Evolutionary conservation across 2,329 filamentous ascomycete genomes (phyloP).

Genomic region (Aspergillus sp.): DNA sequence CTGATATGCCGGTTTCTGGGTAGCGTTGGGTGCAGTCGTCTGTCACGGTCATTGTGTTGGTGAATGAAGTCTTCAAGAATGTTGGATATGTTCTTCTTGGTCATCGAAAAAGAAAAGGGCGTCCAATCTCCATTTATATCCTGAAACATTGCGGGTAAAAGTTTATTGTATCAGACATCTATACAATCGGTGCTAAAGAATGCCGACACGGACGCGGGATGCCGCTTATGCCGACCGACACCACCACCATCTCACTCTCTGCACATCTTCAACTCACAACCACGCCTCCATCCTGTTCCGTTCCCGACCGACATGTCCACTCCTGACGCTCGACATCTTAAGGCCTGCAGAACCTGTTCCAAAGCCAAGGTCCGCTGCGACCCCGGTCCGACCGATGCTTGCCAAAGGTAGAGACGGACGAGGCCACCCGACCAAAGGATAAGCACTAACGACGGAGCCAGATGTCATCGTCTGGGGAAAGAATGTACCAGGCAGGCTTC

Average conservation of each 20-base stretch:
- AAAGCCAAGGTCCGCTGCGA: conserved; percentile 8
- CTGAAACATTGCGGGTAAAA: not conserved
- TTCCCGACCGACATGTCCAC: not conserved
- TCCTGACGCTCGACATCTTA: not conserved
- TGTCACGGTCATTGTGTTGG: not conserved
- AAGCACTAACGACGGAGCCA: conserved; percentile 7
- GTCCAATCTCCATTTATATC: not conserved
- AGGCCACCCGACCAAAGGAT: not conserved
- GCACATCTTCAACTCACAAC: not conserved
- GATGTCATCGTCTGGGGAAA: conserved; percentile 31
- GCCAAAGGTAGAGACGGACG: not conserved
- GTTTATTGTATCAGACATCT: not conserved
- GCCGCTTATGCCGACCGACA: not conserved
- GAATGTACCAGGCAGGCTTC: conserved; percentile 28
- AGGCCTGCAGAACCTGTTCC: conserved; percentile 6
- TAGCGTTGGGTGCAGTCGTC: conserved; percentile 10
- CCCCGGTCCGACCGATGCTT: conserved; percentile 5
- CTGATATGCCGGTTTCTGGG: conserved; percentile 20
- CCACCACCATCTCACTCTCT: not conserved
- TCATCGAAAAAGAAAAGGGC: not conserved
- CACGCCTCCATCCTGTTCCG: not conserved
- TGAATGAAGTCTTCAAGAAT: not conserved
- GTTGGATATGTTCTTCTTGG: not conserved
- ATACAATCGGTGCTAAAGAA: not conserved
- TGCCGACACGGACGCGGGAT: conserved; percentile 5